Percentiles rank a stretch among this genome's conserved stretches.
phyloP scores from a whole-genome alignment of 2,329 filamentous ascomycete species.

The Neodidymelliopsis sp. region DNA sequence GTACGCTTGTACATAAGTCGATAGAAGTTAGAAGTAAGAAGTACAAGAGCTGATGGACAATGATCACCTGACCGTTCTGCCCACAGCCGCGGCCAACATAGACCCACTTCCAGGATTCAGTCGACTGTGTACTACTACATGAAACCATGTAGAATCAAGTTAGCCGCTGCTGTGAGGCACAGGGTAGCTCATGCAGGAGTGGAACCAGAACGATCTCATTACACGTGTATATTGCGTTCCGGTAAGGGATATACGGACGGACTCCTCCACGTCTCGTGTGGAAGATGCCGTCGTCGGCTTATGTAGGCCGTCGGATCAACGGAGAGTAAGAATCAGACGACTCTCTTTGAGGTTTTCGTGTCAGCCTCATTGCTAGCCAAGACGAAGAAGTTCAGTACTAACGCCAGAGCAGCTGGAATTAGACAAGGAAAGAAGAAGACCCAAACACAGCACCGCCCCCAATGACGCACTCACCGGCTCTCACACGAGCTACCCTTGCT shows the following conservation, averaged over 20 bases:
- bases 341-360: no score
- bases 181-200: slow-evolving; percentile 11
- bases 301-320: slow-evolving; percentile 34
- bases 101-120: neutral
- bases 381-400: no score
- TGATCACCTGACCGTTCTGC: slow-evolving; percentile 7
- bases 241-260: slow-evolving; percentile 1
- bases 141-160: slow-evolving; percentile 4
- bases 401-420: no score
- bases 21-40: no score
- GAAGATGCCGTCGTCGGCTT: slow-evolving; percentile 9
- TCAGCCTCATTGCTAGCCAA: no score
- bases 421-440: neutral
- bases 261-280: neutral
- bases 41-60: no score
- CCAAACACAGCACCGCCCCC: neutral
- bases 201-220: slow-evolving; percentile 12
- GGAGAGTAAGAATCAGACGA: slow-evolving; percentile 10
- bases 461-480: neutral
- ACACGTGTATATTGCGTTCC: slow-evolving; percentile 10
- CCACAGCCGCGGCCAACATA: neutral
- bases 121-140: slow-evolving; percentile 1
- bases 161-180: slow-evolving; percentile 15
- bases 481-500: neutral
- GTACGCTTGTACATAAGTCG: no score